Evolutionary conservation across 306 rosid genomes (phyloP).

Genomic region (Sindora glabra): DNA sequence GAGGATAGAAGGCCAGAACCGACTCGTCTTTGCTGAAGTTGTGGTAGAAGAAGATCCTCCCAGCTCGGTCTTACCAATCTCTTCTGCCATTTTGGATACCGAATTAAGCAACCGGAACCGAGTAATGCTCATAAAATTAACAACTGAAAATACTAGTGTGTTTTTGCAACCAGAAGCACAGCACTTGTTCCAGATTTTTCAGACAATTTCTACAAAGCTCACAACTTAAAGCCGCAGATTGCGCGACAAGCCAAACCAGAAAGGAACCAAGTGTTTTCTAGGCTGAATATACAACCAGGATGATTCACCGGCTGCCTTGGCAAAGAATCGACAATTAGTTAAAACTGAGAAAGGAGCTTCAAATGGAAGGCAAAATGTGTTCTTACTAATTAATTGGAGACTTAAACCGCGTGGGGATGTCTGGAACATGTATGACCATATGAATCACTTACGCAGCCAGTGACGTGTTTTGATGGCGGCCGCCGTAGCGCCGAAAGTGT

Average conservation of each 20-base stretch:
- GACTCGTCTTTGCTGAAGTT: constrained; percentile 11
- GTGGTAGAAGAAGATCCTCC: constrained; percentile 27
- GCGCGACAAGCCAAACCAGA: not conserved
- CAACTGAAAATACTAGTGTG: not conserved
- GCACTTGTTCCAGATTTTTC: not conserved
- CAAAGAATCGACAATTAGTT: no score
- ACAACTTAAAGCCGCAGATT: not conserved
- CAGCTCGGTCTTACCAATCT: constrained; percentile 31
- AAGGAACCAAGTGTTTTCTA: not conserved
- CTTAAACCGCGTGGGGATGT: no score
- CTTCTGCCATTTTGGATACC: constrained; percentile 53
- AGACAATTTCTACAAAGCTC: not conserved
- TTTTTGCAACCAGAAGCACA: not conserved
- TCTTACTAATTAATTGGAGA: no score
- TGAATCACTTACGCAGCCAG: constrained; percentile 25
- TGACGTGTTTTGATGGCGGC: constrained; percentile 12
- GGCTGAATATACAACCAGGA: no score
- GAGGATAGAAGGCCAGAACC: constrained; percentile 74
- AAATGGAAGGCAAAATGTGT: no score
- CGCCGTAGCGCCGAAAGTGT: not conserved
- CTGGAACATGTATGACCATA: not conserved
- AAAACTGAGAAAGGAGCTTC: no score
- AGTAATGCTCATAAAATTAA: constrained; percentile 34
- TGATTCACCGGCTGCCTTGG: not conserved
- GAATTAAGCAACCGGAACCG: constrained; percentile 29